Evolutionary conservation across 1,284 basidiomycete species (phyloP), one percentile per base, ranked within the genome.

Genomic region (Mycena citricolor): DNA sequence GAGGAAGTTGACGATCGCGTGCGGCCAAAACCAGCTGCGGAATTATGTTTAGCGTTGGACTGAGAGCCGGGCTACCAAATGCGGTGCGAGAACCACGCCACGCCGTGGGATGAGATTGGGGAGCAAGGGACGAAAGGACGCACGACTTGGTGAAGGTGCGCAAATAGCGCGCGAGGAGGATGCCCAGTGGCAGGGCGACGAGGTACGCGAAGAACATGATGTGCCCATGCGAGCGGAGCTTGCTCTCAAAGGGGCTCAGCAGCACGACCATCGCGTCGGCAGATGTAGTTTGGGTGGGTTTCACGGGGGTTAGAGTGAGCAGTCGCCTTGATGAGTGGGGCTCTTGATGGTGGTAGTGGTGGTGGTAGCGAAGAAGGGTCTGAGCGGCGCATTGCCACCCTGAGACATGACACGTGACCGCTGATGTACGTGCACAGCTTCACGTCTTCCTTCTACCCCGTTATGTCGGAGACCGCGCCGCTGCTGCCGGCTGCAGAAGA

Each of bases 131-230:
- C n/a, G 28, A n/a, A n/a, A n/a, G 13, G 16, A n/a, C 62, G 58
- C 59, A 64, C 26, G 49, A 34, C 20, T 47, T 54, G 16, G 54
- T 61, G 45, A 59, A 63, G 6, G 63, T 61, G 22, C 65, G 57
- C 10, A 58, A 38, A 39, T 58, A 64, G 26, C 65, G 55, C 33
- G 65, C 61, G 24, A 64, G 40, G 22, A 62, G 43, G 8, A 61
- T 57, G 16, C 63, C 65, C 8, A 57, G 46, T 4, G 65, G 65
- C 6, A 65, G 52, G 10, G 60, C 38, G 12, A 60, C 55, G 31
- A 67, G 49, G 50, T 63, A 65, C 1, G 60, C 64, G 51, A 65
- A 52, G 43, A 52, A 52, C n/a, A 43, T 47, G 35, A 52, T 13
- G 25, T 52, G 51, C 19, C 43, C 51, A 30, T 52, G 51, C 24